phyloP scores from a whole-genome alignment of 768 basidiomycete genomes.

The Paxillus ammoniavirescens region DNA sequence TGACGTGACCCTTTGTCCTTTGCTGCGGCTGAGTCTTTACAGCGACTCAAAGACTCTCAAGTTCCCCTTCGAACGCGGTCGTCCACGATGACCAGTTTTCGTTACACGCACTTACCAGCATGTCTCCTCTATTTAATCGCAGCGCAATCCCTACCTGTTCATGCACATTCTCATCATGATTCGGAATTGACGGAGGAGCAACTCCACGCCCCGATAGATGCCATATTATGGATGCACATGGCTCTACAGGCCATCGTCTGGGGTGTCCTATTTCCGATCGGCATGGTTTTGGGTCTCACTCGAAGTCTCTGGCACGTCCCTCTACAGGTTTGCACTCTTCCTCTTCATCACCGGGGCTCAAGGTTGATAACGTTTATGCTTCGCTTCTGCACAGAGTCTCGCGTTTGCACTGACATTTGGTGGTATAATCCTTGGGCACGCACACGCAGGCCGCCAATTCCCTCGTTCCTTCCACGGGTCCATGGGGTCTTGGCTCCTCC shows the following conservation, averaged over 20 bases:
- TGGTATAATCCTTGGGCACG: conserved; percentile 81
- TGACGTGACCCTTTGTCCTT: no score
- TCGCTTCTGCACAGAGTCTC: conserved; percentile 44
- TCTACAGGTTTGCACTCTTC: conserved; percentile 49
- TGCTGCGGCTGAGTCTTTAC: no score
- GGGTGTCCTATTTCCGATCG: conserved; percentile 85
- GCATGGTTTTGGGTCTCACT: conserved; percentile 74
- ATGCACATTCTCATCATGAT: conserved; percentile 64
- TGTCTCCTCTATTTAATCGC: conserved; percentile 11
- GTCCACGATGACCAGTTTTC: background rate
- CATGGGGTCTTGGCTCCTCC: conserved; percentile 49
- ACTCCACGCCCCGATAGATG: conserved; percentile 64
- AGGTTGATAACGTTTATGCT: background rate
- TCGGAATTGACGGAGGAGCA: conserved; percentile 58
- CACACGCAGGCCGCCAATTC: conserved; percentile 82
- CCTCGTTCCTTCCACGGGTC: conserved; percentile 71
- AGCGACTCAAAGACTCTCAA: no score
- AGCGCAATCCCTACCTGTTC: conserved; percentile 4
- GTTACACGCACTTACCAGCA: background rate
- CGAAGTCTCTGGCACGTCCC: conserved; percentile 91
- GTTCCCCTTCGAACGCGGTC: background rate
- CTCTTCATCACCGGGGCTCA: background rate
- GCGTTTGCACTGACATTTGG: conserved; percentile 68
- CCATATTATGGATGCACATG: conserved; percentile 82
- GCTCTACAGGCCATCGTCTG: conserved; percentile 74